A percentile compares a stretch with the other conserved stretches of the same genome.
These are phyloP conservation scores for Madurella fahalii DNA, from an alignment of 2,329 filamentous ascomycete genomes.

Conservation along the genomic window DNA sequence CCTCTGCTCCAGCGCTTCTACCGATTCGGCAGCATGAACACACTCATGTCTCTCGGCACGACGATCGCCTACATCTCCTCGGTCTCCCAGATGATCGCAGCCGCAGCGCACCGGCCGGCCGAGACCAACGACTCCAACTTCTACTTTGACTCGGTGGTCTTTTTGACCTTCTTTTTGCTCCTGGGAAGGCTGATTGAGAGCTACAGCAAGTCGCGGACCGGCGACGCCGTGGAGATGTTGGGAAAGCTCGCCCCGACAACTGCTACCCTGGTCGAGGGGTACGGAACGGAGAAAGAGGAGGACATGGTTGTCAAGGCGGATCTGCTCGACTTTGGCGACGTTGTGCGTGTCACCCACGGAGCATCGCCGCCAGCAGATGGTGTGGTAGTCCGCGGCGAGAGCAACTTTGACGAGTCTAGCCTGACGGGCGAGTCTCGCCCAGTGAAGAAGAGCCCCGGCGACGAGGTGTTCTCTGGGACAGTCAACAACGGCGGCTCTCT, in stretches of 20 bases:
- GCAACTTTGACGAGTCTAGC: slow-evolving; percentile 82
- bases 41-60: slow-evolving; percentile 84
- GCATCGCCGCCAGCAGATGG: slow-evolving; percentile 84
- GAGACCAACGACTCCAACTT: slow-evolving; percentile 49
- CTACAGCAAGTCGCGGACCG: slow-evolving; percentile 87
- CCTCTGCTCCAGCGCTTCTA: slow-evolving; percentile 74
- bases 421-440: slow-evolving; percentile 74
- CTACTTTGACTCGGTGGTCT: slow-evolving; percentile 93
- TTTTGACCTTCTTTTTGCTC: slow-evolving; percentile 83
- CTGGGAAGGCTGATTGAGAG: slow-evolving; percentile 72
- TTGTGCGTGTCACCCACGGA: slow-evolving; percentile 72
- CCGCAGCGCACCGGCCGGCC: slow-evolving; percentile 41
- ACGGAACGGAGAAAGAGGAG: slow-evolving; percentile 34
- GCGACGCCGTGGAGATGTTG: slow-evolving; percentile 77
- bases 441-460: slow-evolving; percentile 59
- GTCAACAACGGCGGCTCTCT: slow-evolving; percentile 66
- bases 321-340: slow-evolving; percentile 68
- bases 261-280: slow-evolving; percentile 62
- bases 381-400: slow-evolving; percentile 56
- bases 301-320: slow-evolving; percentile 54
- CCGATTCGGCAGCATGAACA: slow-evolving; percentile 96
- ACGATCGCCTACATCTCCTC: slow-evolving; percentile 84
- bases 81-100: slow-evolving; percentile 68
- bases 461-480: slow-evolving; percentile 67
- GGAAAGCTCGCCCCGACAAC: slow-evolving; percentile 73